Evolutionary conservation across 2,329 filamentous ascomycete genomes (phyloP).

Genomic region (Nigrospora oryzae): DNA sequence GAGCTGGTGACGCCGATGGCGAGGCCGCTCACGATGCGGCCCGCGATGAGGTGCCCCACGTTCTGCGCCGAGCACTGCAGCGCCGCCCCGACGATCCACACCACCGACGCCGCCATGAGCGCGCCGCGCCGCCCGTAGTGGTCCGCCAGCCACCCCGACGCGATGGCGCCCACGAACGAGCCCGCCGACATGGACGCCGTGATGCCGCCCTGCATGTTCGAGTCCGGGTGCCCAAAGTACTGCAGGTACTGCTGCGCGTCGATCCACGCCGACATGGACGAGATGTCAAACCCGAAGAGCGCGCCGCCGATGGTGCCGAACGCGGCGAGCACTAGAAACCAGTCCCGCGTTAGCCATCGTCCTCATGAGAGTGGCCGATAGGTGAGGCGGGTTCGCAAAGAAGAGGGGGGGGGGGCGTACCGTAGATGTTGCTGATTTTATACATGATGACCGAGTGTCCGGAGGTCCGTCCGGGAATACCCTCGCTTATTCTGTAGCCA

Average conservation of each 20-base stretch:
- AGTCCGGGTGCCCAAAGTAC: constrained; percentile 36
- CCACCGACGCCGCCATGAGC: constrained; percentile 30
- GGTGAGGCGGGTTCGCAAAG: too few relatives aligned
- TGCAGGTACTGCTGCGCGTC: constrained; percentile 37
- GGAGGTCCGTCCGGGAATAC: too few relatives aligned
- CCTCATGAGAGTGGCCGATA: too few relatives aligned
- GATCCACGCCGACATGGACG: constrained; percentile 35
- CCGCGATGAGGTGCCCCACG: constrained; percentile 39
- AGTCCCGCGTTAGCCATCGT: too few relatives aligned
- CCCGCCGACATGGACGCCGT: constrained; percentile 39
- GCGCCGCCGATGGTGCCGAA: constrained; percentile 32
- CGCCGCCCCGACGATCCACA: constrained; percentile 46
- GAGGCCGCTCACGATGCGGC: constrained; percentile 51
- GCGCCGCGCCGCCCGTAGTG: constrained; percentile 30
- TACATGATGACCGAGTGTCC: constrained; percentile 16
- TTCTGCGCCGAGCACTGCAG: constrained; percentile 50
- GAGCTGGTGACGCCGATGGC: constrained; percentile 56
- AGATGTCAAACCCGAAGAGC: constrained; percentile 18
- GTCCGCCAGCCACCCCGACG: constrained; percentile 36
- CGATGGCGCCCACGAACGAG: constrained; percentile 34
- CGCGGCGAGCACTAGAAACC: constrained; percentile 22
- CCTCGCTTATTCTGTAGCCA: too few relatives aligned
- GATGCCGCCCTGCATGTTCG: constrained; percentile 37
- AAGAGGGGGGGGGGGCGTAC: constrained; percentile 9
- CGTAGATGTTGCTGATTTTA: constrained; percentile 27